A percentile compares a stretch with the other conserved stretches of the same genome.
Conservation (phyloP, 495 filamentous ascomycete genomes). For the Astrothelium subdiscretum region DNA sequence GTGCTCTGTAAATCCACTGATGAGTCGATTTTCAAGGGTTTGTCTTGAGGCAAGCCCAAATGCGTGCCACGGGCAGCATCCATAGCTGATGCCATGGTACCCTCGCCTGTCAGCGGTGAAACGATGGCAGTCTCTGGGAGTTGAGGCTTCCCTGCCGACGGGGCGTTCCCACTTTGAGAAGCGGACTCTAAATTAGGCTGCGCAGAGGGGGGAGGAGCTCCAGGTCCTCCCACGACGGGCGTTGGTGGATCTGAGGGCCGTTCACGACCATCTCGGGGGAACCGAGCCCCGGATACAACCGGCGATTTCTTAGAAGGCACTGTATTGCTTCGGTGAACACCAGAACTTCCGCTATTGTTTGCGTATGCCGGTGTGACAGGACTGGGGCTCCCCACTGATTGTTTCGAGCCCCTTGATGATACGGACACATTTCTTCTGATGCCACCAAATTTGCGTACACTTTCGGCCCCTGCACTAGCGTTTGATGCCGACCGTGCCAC, state of each 20-base stretch:
- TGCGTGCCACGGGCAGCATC: not conserved
- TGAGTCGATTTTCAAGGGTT: not conserved
- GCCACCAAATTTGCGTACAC: slow-evolving; percentile 64
- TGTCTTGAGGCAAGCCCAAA: not conserved
- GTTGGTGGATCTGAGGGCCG: slow-evolving; percentile 29
- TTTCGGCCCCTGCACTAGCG: slow-evolving; percentile 77
- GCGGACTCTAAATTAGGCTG: not conserved
- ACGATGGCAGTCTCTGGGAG: slow-evolving; percentile 7
- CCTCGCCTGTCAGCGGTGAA: slow-evolving; percentile 19
- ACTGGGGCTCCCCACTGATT: slow-evolving; percentile 57
- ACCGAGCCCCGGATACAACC: slow-evolving; percentile 37
- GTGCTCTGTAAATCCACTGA: not conserved
- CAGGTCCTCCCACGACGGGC: slow-evolving; percentile 14
- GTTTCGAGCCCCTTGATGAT: slow-evolving; percentile 54
- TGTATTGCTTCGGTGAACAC: slow-evolving; percentile 85
- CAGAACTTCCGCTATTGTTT: slow-evolving; percentile 34
- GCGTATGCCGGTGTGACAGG: slow-evolving; percentile 56
- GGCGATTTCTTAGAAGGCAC: slow-evolving; percentile 88
- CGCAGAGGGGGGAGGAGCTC: not conserved
- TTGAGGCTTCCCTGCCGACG: slow-evolving; percentile 4
- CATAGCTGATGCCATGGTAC: slow-evolving; percentile 14
- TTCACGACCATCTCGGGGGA: slow-evolving; percentile 41
- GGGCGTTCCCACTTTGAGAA: not conserved
- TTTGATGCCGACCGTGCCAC: slow-evolving; percentile 70
- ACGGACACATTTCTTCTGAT: slow-evolving; percentile 77